phyloP scores from a whole-genome alignment of 1,284 basidiomycete genomes.

The Hemileia vastatrix region DNA sequence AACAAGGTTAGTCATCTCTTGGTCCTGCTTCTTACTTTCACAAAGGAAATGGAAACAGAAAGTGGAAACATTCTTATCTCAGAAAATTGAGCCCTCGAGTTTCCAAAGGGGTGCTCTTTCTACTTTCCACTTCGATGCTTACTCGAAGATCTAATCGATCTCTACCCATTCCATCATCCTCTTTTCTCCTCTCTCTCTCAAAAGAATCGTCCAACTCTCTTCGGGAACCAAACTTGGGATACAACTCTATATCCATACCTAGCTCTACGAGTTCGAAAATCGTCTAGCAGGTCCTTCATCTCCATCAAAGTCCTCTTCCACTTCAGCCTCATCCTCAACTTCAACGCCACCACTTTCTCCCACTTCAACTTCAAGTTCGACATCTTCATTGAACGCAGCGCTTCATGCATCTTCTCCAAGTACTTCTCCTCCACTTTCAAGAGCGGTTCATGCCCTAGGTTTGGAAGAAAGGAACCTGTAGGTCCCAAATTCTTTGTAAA shows the following conservation, averaged over 20 bases:
- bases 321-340: too few relatives aligned
- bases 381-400: constrained; percentile 29
- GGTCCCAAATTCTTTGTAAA: constrained; percentile 70
- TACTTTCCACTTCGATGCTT: neutral
- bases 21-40: neutral
- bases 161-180: too few relatives aligned
- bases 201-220: constrained; percentile 53
- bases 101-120: neutral
- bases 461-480: too few relatives aligned
- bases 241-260: constrained; percentile 67
- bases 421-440: constrained; percentile 31
- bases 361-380: constrained; percentile 1
- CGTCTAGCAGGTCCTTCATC: constrained; percentile 18
- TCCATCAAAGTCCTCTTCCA: neutral
- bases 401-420: constrained; percentile 27
- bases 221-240: constrained; percentile 70
- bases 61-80: neutral
- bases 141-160: too few relatives aligned
- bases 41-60: too few relatives aligned
- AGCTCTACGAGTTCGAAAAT: constrained; percentile 63
- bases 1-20: too few relatives aligned
- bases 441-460: too few relatives aligned
- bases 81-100: neutral
- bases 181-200: too few relatives aligned
- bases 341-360: neutral